Conservation (phyloP, 208 protist species). For the Trypanosoma lewisi region DNA sequence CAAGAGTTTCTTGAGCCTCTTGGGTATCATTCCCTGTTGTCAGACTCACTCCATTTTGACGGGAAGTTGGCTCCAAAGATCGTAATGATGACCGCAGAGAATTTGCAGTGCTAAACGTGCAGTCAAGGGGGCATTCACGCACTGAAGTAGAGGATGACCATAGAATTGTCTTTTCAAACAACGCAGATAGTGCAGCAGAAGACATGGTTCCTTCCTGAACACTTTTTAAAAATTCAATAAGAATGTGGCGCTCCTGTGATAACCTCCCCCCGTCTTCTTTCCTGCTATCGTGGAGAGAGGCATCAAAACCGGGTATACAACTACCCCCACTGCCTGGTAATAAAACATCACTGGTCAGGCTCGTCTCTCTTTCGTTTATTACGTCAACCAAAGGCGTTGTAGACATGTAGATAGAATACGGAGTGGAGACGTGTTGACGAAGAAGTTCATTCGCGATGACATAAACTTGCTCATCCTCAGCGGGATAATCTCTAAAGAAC, state of each 20-base stretch:
- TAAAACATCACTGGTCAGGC: not conserved
- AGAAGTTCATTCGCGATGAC: slow-evolving; percentile 9
- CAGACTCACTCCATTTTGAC: not conserved
- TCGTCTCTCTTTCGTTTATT: not conserved
- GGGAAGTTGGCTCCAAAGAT: not conserved
- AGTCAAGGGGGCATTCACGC: not conserved
- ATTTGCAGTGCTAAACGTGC: not conserved
- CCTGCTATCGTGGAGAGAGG: not conserved
- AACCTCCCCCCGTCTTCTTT: slow-evolving; percentile 5
- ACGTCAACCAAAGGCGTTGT: not conserved
- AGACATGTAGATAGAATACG: not conserved
- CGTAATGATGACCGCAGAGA: not conserved
- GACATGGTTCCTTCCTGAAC: slow-evolving; percentile 2
- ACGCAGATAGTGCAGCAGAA: not conserved
- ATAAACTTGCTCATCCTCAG: slow-evolving; percentile 22
- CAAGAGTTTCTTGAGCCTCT: not conserved
- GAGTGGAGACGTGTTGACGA: slow-evolving; percentile 5
- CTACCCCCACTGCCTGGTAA: not conserved
- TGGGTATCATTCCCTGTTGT: slow-evolving; percentile 1
- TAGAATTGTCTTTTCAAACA: slow-evolving; percentile 2
- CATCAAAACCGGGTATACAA: not conserved
- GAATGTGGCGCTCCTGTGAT: not conserved
- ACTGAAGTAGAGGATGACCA: not conserved
- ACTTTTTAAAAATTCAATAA: slow-evolving; percentile 9
- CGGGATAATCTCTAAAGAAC: slow-evolving; percentile 15